Percentiles rank a stretch among this genome's conserved stretches.
phyloP scores from a whole-genome alignment of 805 yeast species.

The Lachancea thermotolerans region DNA sequence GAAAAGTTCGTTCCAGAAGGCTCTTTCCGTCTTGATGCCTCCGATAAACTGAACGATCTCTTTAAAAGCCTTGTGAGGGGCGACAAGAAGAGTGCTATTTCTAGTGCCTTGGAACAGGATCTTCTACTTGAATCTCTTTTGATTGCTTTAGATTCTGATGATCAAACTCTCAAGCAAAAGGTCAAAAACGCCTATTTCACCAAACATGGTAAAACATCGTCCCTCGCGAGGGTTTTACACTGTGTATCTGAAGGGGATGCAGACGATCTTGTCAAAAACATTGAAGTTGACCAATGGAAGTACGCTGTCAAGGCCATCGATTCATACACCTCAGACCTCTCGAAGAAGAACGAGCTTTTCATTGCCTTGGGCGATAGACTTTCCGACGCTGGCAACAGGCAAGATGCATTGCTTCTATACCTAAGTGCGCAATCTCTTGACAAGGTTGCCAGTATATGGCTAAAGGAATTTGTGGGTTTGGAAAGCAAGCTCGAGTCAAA shows the following conservation, averaged over 20 bases:
- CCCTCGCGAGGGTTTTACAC: constrained; percentile 69
- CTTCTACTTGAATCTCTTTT: constrained; percentile 73
- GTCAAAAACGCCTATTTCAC: constrained; percentile 68
- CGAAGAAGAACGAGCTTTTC: constrained; percentile 48
- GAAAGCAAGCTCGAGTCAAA: constrained; percentile 38
- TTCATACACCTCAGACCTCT: constrained; percentile 42
- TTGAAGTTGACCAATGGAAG: constrained; percentile 77
- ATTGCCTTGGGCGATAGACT: constrained; percentile 75
- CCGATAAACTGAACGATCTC: constrained; percentile 33
- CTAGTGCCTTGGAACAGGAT: constrained; percentile 54
- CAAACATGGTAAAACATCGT: constrained; percentile 40
- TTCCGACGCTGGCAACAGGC: constrained; percentile 47
- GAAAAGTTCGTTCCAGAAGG: constrained; percentile 45
- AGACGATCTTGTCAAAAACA: constrained; percentile 69
- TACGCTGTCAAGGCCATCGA: constrained; percentile 66
- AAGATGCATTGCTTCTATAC: constrained; percentile 70
- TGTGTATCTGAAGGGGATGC: constrained; percentile 49
- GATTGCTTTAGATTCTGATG: constrained; percentile 64
- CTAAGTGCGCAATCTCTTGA: constrained; percentile 77
- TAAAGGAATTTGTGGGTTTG: constrained; percentile 53
- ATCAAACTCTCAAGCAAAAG: constrained; percentile 49
- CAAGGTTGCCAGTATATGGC: constrained; percentile 77
- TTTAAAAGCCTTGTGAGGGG: constrained; percentile 52
- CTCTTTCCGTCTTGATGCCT: constrained; percentile 41
- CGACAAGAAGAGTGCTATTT: constrained; percentile 59